phyloP scores from a whole-genome alignment of 1,139 yeast genomes.

The Pichia norvegensis region DNA sequence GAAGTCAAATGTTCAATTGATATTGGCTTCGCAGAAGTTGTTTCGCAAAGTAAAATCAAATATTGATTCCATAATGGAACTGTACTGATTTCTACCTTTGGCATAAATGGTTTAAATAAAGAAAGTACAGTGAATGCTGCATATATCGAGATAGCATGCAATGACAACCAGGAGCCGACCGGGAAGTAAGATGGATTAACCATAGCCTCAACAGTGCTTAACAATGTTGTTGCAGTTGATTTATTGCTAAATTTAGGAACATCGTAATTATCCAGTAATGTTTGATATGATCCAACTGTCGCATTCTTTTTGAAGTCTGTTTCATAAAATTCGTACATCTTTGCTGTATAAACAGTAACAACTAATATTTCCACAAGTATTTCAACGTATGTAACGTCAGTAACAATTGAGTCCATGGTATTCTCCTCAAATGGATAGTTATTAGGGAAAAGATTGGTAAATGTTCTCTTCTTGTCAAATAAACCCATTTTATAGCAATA shows the following conservation, averaged over 20 bases:
- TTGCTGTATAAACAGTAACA: conserved; percentile 45
- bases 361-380: conserved; percentile 62
- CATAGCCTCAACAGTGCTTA: conserved; percentile 2
- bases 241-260: conserved; percentile 3
- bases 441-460: conserved; percentile 62
- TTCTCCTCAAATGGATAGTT: conserved; percentile 56
- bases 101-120: conserved; percentile 45
- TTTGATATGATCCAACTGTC: neutral
- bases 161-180: conserved; percentile 58
- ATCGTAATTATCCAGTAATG: conserved; percentile 2
- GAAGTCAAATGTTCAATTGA: conserved; percentile 59
- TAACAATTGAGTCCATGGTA: conserved; percentile 69
- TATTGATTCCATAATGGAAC: conserved; percentile 66
- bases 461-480: conserved; percentile 51
- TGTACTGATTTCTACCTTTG: conserved; percentile 39
- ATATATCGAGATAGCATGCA: conserved; percentile 14
- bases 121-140: conserved; percentile 7
- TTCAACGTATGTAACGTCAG: conserved; percentile 66
- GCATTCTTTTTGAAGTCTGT: conserved; percentile 4
- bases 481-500: conserved; percentile 42
- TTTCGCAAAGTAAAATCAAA: conserved; percentile 47
- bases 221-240: conserved; percentile 4
- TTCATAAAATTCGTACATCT: conserved; percentile 13
- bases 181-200: conserved; percentile 38
- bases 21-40: conserved; percentile 49